These are phyloP conservation scores for Pyrus pyrifolia DNA, from an alignment of 306 rosid genomes.

Conservation along the genomic window DNA sequence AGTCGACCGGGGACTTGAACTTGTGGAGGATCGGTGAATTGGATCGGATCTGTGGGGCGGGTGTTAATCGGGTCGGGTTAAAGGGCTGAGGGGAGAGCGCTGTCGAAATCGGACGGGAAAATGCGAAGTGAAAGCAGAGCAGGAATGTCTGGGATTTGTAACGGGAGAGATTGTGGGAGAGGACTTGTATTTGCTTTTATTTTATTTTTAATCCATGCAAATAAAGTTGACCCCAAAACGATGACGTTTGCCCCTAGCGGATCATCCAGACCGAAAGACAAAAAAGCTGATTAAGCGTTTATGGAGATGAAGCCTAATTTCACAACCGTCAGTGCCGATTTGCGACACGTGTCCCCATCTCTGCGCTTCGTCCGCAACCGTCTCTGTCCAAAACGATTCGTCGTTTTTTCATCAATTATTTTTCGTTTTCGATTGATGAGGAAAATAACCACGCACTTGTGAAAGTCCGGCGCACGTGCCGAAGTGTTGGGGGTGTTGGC, in stretches of 20 bases:
- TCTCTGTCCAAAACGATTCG: background rate
- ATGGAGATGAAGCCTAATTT: background rate
- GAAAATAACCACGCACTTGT: conserved; percentile 5
- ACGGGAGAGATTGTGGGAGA: background rate
- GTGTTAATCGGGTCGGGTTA: background rate
- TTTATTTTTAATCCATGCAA: background rate
- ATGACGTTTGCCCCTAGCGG: background rate
- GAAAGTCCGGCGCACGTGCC: conserved; percentile 24
- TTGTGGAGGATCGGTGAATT: conserved; percentile 10
- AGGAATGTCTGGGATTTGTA: background rate
- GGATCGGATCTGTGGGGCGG: conserved; percentile 33
- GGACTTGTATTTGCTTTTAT: background rate
- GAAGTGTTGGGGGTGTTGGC: background rate
- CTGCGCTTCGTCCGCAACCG: background rate
- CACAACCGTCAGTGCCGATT: background rate
- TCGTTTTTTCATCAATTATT: background rate
- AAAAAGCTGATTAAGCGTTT: background rate
- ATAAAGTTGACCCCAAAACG: background rate
- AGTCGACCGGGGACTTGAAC: background rate
- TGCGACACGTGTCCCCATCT: background rate
- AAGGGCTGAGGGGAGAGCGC: conserved; percentile 7
- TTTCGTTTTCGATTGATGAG: conserved; percentile 5
- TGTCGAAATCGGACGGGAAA: conserved; percentile 11
- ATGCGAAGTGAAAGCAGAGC: background rate
- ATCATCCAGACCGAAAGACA: background rate